Evolutionary conservation across 257 asterid species (phyloP), one percentile per base, ranked within the genome.

Genomic region (Rehmannia glutinosa): DNA sequence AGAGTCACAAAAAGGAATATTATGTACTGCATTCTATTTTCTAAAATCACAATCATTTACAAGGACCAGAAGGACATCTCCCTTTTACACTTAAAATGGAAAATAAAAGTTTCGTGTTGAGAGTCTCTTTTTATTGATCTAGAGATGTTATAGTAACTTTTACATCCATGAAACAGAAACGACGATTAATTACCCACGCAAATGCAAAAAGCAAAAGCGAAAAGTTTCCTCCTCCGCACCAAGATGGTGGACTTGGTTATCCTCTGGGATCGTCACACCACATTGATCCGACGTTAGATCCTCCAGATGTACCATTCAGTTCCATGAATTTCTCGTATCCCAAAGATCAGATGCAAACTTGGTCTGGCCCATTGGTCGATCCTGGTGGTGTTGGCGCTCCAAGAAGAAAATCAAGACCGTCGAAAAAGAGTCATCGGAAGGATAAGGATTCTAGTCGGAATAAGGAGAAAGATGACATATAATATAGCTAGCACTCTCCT

Each of bases 171-270:
- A 71, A 74, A 21, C 59, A 90, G 97, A 81, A 87, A 74, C 87
- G 90, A 8, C 82, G 97, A 24, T 68, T 87, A 36, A 78, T 87
- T n/a, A 76, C 91, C 36, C 90, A 87, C 16, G 90, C 95, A 2
- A 90, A 86, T 46, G 96, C 96, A 17, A 84, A 87, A 87, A 90
- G 97, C 88, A 87, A 84, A 78, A 90, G 96, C 45, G 95, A 87
- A 66, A 90, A 90, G 64, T 90, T 90, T 60, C 97, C 97, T 50
- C 97, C 97, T 5, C 97, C 96, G 15, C 96, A 87, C 77, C 87
- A 86, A 65, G 97, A 87, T 33, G 97, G 96, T 27, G 88, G 92
- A 6, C 82, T 90, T 10, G 88, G 90, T 43, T 90, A 79, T 71
- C 82, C 88, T 9, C 60, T 87, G 50, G 96, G 88, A 0, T 63